Conservation (phyloP, 805 yeast species). For the Starmerella bacillaris region DNA sequence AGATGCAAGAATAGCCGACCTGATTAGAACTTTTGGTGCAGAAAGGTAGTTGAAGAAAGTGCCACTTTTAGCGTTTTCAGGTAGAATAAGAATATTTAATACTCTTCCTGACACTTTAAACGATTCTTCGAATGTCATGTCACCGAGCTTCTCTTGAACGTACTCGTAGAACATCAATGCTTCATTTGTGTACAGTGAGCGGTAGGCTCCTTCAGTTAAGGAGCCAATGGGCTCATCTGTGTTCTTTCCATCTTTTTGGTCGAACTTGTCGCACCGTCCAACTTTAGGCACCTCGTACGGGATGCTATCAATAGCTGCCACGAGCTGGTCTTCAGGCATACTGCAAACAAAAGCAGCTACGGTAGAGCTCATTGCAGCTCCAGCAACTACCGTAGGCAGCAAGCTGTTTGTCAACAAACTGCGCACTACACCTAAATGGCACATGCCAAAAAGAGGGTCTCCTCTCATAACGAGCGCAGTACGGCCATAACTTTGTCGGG, state of each 20-base stretch:
- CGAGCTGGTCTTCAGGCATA: conserved; percentile 46
- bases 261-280: background rate
- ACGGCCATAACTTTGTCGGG: conserved; percentile 70
- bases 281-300: conserved; percentile 11
- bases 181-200: conserved; percentile 75
- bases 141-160: conserved; percentile 58
- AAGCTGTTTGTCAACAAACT: conserved; percentile 59
- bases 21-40: conserved; percentile 68
- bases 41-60: conserved; percentile 56
- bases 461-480: conserved; percentile 88
- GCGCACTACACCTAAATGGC: conserved; percentile 82
- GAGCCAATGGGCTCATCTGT: conserved; percentile 13
- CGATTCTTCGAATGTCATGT: conserved; percentile 86
- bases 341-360: conserved; percentile 77
- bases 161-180: conserved; percentile 60
- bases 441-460: conserved; percentile 83
- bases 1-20: conserved; percentile 67
- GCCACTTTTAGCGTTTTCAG: conserved; percentile 34
- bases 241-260: background rate
- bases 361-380: conserved; percentile 86
- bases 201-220: conserved; percentile 52
- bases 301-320: conserved; percentile 24
- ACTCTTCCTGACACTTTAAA: conserved; percentile 60
- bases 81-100: conserved; percentile 70
- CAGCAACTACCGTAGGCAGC: conserved; percentile 72